Conservation (phyloP, 306 rosid species). For the Inga leiocalycina region DNA sequence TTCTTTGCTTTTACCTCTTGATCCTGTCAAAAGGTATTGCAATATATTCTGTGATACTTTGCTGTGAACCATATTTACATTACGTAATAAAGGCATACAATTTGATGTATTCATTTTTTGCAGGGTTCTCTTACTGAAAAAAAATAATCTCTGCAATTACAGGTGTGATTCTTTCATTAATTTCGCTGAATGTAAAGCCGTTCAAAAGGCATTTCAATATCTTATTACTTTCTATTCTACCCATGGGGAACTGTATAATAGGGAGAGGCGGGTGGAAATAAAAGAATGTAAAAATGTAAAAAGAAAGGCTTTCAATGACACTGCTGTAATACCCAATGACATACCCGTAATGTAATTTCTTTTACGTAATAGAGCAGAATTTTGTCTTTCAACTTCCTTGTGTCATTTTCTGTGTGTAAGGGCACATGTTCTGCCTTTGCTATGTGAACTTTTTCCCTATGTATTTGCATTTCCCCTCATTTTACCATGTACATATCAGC, state of each 20-base stretch:
- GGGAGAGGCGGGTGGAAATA: conserved; percentile 40
- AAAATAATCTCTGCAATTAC: conserved; percentile 41
- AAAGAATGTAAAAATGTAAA: conserved; percentile 41
- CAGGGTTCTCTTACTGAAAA: conserved; percentile 51
- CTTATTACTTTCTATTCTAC: conserved; percentile 48
- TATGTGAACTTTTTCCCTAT: not conserved
- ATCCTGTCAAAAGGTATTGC: conserved; percentile 53
- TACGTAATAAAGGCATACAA: conserved; percentile 21
- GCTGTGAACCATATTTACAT: conserved; percentile 2
- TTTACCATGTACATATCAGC: not conserved
- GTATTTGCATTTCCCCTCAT: not conserved
- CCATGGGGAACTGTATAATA: conserved; percentile 66
- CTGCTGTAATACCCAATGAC: conserved; percentile 33
- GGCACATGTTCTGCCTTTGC: not conserved
- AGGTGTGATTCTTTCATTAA: conserved; percentile 84
- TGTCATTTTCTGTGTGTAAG: conserved; percentile 1
- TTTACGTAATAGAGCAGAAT: conserved; percentile 41
- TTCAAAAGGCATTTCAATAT: conserved; percentile 59
- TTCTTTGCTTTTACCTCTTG: conserved; percentile 89
- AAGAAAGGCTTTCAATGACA: conserved; percentile 28
- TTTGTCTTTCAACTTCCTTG: conserved; percentile 22
- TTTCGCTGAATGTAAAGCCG: conserved; percentile 71
- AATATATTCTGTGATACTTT: not conserved
- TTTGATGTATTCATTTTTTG: conserved; percentile 28
- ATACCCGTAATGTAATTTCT: conserved; percentile 43